Conservation (phyloP, 2,329 filamentous ascomycete species). For the Didymella keratinophila region DNA sequence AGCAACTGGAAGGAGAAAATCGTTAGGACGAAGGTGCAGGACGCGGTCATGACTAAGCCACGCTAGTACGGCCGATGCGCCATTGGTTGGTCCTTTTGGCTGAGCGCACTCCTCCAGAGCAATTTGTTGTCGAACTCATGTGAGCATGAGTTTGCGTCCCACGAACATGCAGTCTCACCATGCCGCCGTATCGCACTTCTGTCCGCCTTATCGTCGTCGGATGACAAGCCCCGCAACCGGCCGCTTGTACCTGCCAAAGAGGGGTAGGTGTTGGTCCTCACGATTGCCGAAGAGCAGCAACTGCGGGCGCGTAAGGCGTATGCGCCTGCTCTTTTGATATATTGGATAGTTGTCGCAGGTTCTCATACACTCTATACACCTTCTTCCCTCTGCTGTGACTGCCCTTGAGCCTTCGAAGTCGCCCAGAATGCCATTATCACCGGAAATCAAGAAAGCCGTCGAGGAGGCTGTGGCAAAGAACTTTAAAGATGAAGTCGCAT, state of each 20-base stretch:
- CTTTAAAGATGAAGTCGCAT: conserved; percentile 27
- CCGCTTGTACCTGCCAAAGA: conserved; percentile 22
- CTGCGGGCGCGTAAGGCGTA: conserved; percentile 10
- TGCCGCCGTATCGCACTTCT: neutral
- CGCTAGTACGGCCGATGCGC: neutral
- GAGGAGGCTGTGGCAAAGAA: conserved; percentile 26
- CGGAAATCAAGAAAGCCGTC: conserved; percentile 20
- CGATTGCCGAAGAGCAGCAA: conserved; percentile 8
- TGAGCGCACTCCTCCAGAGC: too few species aligned
- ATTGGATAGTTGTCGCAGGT: neutral
- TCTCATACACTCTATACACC: neutral
- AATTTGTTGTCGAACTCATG: neutral
- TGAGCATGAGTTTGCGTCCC: neutral
- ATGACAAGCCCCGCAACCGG: conserved; percentile 12
- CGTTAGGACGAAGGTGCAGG: neutral
- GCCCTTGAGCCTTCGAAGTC: neutral
- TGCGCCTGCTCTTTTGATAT: neutral
- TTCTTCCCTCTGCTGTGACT: neutral
- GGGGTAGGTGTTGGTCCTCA: conserved; percentile 13
- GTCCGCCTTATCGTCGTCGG: conserved; percentile 4
- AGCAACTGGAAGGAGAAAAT: neutral
- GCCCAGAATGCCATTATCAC: conserved; percentile 19
- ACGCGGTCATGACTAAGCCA: neutral
- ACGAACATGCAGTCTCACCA: neutral
- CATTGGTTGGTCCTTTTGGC: neutral